Conservation (phyloP, 495 filamentous ascomycete species). For the Podospora australis region DNA sequence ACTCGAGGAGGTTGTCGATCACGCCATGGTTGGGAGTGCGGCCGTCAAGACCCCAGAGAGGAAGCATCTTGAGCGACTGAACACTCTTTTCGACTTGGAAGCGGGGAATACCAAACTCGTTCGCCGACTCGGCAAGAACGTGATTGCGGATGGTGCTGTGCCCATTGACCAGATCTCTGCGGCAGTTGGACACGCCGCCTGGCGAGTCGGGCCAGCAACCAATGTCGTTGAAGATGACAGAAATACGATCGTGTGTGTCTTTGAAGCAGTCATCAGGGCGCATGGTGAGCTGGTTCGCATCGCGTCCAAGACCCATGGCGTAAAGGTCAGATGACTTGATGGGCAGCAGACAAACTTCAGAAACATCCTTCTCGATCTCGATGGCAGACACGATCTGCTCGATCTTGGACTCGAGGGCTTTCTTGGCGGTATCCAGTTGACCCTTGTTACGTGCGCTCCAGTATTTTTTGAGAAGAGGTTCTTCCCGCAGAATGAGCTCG, state of each 20-base stretch:
- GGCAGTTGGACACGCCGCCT: constrained; percentile 61
- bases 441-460: constrained; percentile 54
- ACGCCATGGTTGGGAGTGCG: constrained; percentile 57
- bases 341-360: constrained; percentile 53
- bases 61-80: constrained; percentile 58
- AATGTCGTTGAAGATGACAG: constrained; percentile 58
- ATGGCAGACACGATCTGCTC: constrained; percentile 56
- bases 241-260: constrained; percentile 50
- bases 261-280: constrained; percentile 31
- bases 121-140: constrained; percentile 59
- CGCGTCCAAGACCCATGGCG: constrained; percentile 59
- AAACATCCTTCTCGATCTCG: constrained; percentile 53
- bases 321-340: constrained; percentile 58
- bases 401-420: constrained; percentile 49
- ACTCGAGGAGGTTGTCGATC: constrained; percentile 56
- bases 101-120: constrained; percentile 59
- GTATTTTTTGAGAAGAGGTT: constrained; percentile 49
- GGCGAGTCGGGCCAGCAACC: constrained; percentile 63
- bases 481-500: constrained; percentile 51
- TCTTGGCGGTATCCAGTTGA: constrained; percentile 45
- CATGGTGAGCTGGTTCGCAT: constrained; percentile 42
- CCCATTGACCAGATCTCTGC: constrained; percentile 61
- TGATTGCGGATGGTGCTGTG: constrained; percentile 58
- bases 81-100: constrained; percentile 62
- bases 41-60: constrained; percentile 62